Evolutionary conservation across 164 flowering plant species (phyloP).

Genomic region (Euptelea pleiosperma): DNA sequence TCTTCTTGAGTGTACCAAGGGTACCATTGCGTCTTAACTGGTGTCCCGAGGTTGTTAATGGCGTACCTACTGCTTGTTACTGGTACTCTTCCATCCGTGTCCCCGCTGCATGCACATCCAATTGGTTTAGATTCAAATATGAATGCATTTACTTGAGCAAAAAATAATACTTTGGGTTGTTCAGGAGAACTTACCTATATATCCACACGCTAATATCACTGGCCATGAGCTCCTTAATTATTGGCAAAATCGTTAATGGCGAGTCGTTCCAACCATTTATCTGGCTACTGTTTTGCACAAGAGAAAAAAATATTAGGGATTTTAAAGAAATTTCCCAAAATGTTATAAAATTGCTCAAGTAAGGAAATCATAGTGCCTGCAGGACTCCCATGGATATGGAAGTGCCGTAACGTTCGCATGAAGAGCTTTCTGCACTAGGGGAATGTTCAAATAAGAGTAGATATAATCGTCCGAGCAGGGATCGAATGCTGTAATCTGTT

Average conservation of each 20-base stretch:
- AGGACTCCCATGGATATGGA: constrained; percentile 25
- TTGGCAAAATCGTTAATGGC: constrained; percentile 20
- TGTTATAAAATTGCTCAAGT: neutral
- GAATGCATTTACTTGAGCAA: no score
- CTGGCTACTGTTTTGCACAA: neutral
- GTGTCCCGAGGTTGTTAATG: constrained; percentile 19
- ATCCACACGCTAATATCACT: constrained; percentile 26
- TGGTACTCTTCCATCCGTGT: constrained; percentile 33
- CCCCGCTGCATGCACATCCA: constrained; percentile 53
- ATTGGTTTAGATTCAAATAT: no score
- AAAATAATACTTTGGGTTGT: no score
- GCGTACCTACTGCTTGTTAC: constrained; percentile 33
- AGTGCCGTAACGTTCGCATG: constrained; percentile 27
- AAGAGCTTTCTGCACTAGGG: constrained; percentile 39
- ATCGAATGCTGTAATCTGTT: constrained; percentile 29
- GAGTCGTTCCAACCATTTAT: constrained; percentile 6
- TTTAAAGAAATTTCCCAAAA: neutral
- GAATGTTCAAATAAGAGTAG: constrained; percentile 29
- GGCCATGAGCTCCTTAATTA: constrained; percentile 19
- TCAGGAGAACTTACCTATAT: constrained; percentile 25
- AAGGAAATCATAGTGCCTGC: constrained; percentile 22
- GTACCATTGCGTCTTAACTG: constrained; percentile 31
- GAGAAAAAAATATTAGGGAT: neutral
- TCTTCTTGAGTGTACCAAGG: constrained; percentile 35
- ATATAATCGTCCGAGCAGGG: constrained; percentile 35